Percentiles rank a stretch among this genome's conserved stretches.
Conservation (phyloP, 768 basidiomycete species). For the Lactarius trivialis region DNA sequence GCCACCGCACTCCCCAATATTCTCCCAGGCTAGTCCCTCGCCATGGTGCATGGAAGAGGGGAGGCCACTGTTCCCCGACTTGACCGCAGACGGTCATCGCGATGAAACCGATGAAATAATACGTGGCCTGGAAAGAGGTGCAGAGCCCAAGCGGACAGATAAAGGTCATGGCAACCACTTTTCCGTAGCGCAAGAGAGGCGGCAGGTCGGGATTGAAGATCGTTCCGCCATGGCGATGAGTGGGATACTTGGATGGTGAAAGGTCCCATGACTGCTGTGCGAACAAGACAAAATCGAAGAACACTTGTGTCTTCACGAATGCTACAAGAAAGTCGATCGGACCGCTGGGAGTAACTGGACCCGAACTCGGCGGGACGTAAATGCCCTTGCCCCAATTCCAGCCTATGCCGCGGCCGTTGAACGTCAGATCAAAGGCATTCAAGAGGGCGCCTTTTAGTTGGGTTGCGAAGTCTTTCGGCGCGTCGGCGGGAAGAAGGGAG, state of each 20-base stretch:
- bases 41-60: conserved; percentile 54
- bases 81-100: conserved; percentile 13
- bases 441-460: conserved; percentile 12
- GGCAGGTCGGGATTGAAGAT: conserved; percentile 35
- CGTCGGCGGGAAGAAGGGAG: conserved; percentile 10
- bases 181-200: conserved; percentile 30
- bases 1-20: conserved; percentile 64
- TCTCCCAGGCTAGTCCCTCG: conserved; percentile 48
- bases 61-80: conserved; percentile 49
- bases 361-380: conserved; percentile 33
- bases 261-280: conserved; percentile 23
- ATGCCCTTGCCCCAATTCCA: conserved; percentile 50
- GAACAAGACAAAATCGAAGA: conserved; percentile 34
- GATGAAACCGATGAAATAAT: conserved; percentile 15
- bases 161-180: conserved; percentile 22
- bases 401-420: conserved; percentile 50
- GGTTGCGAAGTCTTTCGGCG: conserved; percentile 1
- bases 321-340: conserved; percentile 33
- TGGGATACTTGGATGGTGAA: conserved; percentile 33
- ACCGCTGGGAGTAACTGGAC: conserved; percentile 37
- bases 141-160: conserved; percentile 15
- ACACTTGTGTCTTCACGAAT: conserved; percentile 41
- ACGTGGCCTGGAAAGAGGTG: conserved; percentile 16
- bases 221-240: conserved; percentile 29
- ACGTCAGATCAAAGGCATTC: conserved; percentile 44